phyloP scores from a whole-genome alignment of 225 moss, liverwort and hornwort species.

The Climacium dendroides region DNA sequence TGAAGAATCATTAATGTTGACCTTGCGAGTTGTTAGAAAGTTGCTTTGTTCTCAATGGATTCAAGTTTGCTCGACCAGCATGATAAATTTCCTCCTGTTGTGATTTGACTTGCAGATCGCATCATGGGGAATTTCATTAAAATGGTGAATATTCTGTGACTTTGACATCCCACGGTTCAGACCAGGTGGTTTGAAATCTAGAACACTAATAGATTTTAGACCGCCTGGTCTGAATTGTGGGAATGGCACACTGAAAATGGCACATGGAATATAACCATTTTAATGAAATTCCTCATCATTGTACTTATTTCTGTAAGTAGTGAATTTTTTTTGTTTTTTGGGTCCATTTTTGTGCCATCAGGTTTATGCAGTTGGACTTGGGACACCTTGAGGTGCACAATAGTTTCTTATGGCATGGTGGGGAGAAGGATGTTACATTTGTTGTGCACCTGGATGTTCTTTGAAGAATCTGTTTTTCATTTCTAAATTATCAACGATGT shows the following conservation, averaged over 20 bases:
- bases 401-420: not conserved
- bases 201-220: no score
- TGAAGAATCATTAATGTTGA: not conserved
- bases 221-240: no score
- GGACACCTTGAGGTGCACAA: not conserved
- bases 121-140: slow-evolving; percentile 56
- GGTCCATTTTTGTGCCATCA: not conserved
- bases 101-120: slow-evolving; percentile 29
- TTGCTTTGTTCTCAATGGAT: not conserved
- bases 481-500: not conserved
- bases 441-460: not conserved
- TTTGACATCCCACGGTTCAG: no score
- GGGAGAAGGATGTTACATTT: not conserved
- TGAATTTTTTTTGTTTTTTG: not conserved
- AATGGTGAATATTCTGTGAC: no score
- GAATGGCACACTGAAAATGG: no score
- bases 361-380: not conserved
- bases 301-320: no score
- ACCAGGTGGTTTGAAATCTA: no score
- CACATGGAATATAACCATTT: no score
- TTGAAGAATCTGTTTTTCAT: not conserved
- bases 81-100: not conserved
- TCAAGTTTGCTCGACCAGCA: not conserved
- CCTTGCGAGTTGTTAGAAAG: not conserved
- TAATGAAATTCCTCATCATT: no score